Conservation (phyloP, 768 basidiomycete species). For the Boletus rubroflammeus region DNA sequence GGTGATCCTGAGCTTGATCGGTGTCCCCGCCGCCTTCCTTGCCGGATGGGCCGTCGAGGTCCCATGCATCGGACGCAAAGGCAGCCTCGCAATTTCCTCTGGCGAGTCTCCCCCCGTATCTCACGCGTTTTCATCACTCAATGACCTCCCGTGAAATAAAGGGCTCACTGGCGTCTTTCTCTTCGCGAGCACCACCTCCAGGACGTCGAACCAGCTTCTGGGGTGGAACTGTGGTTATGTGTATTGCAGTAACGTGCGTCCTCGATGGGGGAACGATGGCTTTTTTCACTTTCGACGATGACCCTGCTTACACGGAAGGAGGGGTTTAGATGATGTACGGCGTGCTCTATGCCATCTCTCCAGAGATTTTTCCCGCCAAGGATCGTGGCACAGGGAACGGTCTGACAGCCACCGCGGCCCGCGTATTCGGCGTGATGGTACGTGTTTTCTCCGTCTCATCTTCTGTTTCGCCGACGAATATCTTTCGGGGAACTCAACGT, state of each 20-base stretch:
- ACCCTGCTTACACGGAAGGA: background rate
- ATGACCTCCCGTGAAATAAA: slow-evolving; percentile 45
- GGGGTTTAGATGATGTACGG: slow-evolving; percentile 63
- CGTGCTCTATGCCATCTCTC: slow-evolving; percentile 65
- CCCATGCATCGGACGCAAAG: slow-evolving; percentile 59
- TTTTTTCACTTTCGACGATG: background rate
- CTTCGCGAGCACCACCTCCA: slow-evolving; percentile 70
- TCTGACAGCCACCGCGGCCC: slow-evolving; percentile 53
- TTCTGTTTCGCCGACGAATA: background rate
- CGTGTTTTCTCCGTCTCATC: background rate
- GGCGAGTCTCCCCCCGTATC: slow-evolving; percentile 39
- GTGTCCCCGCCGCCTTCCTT: slow-evolving; percentile 68
- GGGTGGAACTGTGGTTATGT: slow-evolving; percentile 80
- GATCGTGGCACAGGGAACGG: slow-evolving; percentile 73
- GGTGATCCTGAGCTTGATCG: slow-evolving; percentile 65
- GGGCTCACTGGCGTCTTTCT: slow-evolving; percentile 74
- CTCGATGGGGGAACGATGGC: background rate
- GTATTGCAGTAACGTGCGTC: slow-evolving; percentile 56
- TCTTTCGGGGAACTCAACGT: no score
- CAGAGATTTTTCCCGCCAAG: slow-evolving; percentile 69
- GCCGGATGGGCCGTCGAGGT: slow-evolving; percentile 70
- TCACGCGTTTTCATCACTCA: slow-evolving; percentile 36
- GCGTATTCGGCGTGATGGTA: slow-evolving; percentile 70
- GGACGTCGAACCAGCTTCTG: slow-evolving; percentile 61
- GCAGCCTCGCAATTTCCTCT: slow-evolving; percentile 62